A percentile compares a stretch with the other conserved stretches of the same genome.
phyloP scores from a whole-genome alignment of 306 rosid species.

The Prunus campanulata region DNA sequence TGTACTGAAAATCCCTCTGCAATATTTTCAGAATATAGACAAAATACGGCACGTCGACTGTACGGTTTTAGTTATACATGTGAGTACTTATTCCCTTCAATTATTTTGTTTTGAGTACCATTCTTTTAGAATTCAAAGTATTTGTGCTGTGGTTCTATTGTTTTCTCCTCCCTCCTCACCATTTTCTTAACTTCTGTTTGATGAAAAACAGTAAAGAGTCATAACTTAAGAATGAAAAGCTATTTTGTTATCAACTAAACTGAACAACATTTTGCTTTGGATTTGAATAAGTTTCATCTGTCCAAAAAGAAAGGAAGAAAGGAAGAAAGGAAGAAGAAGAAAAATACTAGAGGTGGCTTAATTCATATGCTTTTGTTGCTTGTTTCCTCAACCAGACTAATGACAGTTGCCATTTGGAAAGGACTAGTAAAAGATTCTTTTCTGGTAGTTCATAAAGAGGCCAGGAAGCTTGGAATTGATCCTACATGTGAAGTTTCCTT shows the following conservation, averaged over 20 bases:
- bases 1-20: slow-evolving; percentile 32
- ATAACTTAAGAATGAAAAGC: neutral
- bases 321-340: too few species aligned
- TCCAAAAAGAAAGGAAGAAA: too few species aligned
- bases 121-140: neutral
- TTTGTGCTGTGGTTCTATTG: neutral
- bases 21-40: slow-evolving; percentile 77
- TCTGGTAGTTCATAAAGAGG: too few species aligned
- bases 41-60: slow-evolving; percentile 80
- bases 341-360: too few species aligned
- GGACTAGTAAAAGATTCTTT: too few species aligned
- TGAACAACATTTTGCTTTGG: neutral
- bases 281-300: neutral
- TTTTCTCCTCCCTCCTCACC: neutral
- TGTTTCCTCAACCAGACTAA: too few species aligned
- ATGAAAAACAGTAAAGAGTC: neutral
- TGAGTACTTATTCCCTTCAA: slow-evolving; percentile 40
- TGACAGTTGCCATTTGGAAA: too few species aligned
- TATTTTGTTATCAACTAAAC: neutral
- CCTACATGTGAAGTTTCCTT: too few species aligned
- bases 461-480: too few species aligned
- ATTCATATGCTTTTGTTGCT: too few species aligned
- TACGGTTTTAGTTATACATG: slow-evolving; percentile 93
- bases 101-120: neutral
- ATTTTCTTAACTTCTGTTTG: neutral